Conservation (phyloP, 176 grass and related monocot genomes). For the Puya raimondii region DNA sequence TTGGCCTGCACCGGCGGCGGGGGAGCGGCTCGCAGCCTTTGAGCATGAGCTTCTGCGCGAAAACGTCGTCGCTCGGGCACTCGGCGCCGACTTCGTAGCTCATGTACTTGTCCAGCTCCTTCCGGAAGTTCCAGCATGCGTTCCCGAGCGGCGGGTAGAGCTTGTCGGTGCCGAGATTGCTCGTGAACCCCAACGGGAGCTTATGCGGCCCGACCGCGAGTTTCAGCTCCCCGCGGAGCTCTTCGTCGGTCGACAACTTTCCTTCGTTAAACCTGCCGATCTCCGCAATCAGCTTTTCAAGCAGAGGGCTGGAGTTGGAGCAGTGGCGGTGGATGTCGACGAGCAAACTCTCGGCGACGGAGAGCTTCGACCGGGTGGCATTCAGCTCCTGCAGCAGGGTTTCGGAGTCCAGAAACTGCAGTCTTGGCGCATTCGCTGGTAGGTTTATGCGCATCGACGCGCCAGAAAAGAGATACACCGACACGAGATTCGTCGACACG, state of each 20-base stretch:
- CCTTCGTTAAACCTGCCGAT: slow-evolving; percentile 47
- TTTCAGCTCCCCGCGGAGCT: slow-evolving; percentile 25
- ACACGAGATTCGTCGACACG: slow-evolving; percentile 57
- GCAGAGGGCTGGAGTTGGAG: slow-evolving; percentile 42
- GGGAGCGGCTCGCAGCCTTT: slow-evolving; percentile 21
- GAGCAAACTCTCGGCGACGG: slow-evolving; percentile 19
- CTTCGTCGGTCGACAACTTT: background rate
- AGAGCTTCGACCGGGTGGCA: slow-evolving; percentile 41
- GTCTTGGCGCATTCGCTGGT: slow-evolving; percentile 39
- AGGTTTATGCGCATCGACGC: slow-evolving; percentile 24
- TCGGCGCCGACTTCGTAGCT: slow-evolving; percentile 12
- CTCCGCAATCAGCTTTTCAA: slow-evolving; percentile 53
- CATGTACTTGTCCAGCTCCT: slow-evolving; percentile 20
- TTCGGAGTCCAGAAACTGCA: slow-evolving; percentile 66
- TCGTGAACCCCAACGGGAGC: slow-evolving; percentile 36
- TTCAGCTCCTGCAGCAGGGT: slow-evolving; percentile 53
- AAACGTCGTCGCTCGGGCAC: slow-evolving; percentile 12
- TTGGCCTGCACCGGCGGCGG: slow-evolving; percentile 7
- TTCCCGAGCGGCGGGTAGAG: slow-evolving; percentile 26
- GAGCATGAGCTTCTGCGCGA: slow-evolving; percentile 16
- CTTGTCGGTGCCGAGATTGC: slow-evolving; percentile 28
- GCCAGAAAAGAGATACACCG: slow-evolving; percentile 72
- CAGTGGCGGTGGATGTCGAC: slow-evolving; percentile 6
- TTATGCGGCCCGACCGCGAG: slow-evolving; percentile 37
- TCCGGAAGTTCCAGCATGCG: slow-evolving; percentile 20